Evolutionary conservation across 75 land plant species (phyloP).

Genomic region (Cunninghamia lanceolata): DNA sequence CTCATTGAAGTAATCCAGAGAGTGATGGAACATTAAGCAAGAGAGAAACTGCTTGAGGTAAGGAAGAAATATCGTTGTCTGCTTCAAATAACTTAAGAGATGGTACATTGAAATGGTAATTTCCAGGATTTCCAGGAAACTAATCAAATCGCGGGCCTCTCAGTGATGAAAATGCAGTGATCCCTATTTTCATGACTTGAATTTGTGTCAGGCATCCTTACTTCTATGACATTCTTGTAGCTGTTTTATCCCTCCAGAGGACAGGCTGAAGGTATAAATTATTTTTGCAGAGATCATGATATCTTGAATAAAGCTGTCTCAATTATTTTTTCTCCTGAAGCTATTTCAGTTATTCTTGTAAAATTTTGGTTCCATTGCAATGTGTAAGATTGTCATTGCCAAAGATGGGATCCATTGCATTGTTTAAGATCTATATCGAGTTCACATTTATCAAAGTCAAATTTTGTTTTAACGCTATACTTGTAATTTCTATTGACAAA

Average conservation of each 20-base stretch:
- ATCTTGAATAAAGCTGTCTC: background rate
- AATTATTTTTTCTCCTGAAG: background rate
- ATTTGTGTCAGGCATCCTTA: background rate
- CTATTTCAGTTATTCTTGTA: background rate
- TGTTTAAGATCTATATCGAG: background rate
- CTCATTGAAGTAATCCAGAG: conserved; percentile 40
- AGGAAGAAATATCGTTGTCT: background rate
- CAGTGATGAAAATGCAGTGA: background rate
- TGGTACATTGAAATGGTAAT: background rate
- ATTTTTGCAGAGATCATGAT: background rate
- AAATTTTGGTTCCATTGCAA: background rate
- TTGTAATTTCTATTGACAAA: background rate
- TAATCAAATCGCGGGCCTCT: background rate
- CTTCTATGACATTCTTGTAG: background rate
- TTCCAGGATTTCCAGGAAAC: background rate
- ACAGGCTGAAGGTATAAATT: background rate
- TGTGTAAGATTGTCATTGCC: background rate
- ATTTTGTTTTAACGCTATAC: background rate
- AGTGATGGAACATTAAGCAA: conserved; percentile 16
- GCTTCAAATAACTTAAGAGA: background rate
- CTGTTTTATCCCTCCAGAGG: background rate
- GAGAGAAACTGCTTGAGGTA: background rate
- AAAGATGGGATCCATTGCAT: background rate
- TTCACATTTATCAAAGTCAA: background rate
- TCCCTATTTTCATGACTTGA: background rate